Base-by-base conservation (phyloP, 1,139 yeast species). In the Ashbya aceris region DNA sequence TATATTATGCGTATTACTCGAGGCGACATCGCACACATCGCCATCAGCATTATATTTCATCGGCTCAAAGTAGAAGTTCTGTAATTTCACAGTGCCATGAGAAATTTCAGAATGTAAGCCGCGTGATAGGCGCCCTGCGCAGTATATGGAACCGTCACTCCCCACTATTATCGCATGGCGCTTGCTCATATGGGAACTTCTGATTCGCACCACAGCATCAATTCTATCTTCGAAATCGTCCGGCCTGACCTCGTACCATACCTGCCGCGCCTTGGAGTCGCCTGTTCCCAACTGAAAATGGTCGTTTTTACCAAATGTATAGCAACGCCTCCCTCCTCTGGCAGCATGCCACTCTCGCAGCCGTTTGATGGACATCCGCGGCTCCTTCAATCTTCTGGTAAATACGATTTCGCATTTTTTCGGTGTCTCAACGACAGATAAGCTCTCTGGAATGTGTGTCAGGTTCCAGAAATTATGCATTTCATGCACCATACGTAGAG, bases 231-330 rank as follows among this genome's bases (percentile, higher is more conserved):
- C 62, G 10, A 68, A 50, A 34, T 58, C 64, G 52, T 49, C 60
- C 7, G 68, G 58, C 4, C 54, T 49, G 8, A 41, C 29, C 30
- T 41, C 40, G 30, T 37, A 41, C 44, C 44, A 41, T 6, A 28
- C 33, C 33, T 53, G 53, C 29, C 83, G 63, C 52, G 81, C 79
- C 36, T 76, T 79, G 0, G 81, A 67, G 49, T 80, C 86, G 3
- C 86, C 82, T 26, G 81, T 69, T 0, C 93, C 89, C 34, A 84
- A 60, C 42, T 75, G 81, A 51, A 76, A 74, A 53, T 80, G 78
- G 29, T 71, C 68, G 54, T 83, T 83, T 10, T 79, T 69, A 0
- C 95, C 95, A 47, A 77, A 71, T 41, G 81, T 73, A 50, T 70
- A 74, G 6, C 82, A 52, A 38, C 77, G 83, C 1, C 81, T 70